Evolutionary conservation across 2,329 filamentous ascomycete genomes (phyloP).

Genomic region (Arachnomyces sp.): DNA sequence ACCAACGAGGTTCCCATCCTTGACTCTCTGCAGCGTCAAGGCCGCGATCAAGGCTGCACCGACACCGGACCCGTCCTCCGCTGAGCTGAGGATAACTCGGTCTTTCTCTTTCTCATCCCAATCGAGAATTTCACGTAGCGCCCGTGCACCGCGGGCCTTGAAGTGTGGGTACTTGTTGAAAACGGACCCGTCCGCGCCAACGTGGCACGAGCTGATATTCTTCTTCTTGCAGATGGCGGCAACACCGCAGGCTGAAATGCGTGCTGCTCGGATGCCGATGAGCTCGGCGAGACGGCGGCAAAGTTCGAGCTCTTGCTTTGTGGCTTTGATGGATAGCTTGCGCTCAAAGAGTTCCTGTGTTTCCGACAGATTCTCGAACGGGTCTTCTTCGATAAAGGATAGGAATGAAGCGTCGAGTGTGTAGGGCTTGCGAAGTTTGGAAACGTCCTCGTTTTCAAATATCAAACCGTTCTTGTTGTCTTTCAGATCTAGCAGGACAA

Average conservation of each 20-base stretch:
- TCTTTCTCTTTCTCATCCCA: constrained; percentile 82
- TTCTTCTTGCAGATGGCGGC: constrained; percentile 98
- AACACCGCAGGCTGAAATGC: constrained; percentile 87
- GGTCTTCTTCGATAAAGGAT: constrained; percentile 87
- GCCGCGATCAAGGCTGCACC: constrained; percentile 88
- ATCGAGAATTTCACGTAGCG: constrained; percentile 89
- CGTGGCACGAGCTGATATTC: constrained; percentile 76
- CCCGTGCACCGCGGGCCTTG: constrained; percentile 81
- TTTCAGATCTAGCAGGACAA: constrained; percentile 76
- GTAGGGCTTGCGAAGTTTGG: constrained; percentile 75
- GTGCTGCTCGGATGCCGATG: constrained; percentile 88
- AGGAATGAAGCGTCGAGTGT: constrained; percentile 88
- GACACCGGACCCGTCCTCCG: constrained; percentile 96
- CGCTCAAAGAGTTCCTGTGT: constrained; percentile 73
- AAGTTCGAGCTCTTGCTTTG: constrained; percentile 74
- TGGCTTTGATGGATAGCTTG: constrained; percentile 63
- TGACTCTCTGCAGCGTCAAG: constrained; percentile 54
- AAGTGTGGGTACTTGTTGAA: constrained; percentile 99
- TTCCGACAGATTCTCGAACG: constrained; percentile 89
- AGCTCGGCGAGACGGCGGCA: constrained; percentile 83
- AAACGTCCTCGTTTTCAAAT: constrained; percentile 76
- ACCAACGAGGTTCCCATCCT: constrained; percentile 51
- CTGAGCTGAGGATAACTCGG: constrained; percentile 76
- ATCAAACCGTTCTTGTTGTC: constrained; percentile 66
- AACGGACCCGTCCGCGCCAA: constrained; percentile 92